These are phyloP conservation scores for Akebia trifoliata DNA, from an alignment of 164 flowering plant genomes.

Conservation along the genomic window DNA sequence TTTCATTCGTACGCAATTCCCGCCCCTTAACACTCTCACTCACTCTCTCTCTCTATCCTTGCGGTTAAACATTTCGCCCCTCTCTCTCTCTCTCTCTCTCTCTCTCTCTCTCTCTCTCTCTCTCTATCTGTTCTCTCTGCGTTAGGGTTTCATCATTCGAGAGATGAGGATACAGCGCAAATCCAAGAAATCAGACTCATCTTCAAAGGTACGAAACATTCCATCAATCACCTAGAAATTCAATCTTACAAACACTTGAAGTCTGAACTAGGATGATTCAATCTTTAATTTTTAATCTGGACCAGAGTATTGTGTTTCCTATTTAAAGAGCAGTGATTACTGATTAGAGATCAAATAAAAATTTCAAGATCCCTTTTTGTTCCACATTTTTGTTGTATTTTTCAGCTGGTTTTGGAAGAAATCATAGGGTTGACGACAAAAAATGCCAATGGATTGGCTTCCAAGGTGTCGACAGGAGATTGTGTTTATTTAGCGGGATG, in stretches of 20 bases:
- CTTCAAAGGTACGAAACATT: conserved; percentile 24
- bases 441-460: conserved; percentile 59
- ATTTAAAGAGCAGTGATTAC: background rate
- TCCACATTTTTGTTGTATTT: background rate
- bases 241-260: background rate
- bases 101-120: too few species aligned
- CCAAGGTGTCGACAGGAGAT: conserved; percentile 26
- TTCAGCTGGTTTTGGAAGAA: conserved; percentile 57
- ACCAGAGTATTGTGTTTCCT: too few species aligned
- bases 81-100: too few species aligned
- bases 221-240: background rate
- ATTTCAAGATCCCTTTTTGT: background rate
- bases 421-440: conserved; percentile 55
- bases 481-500: conserved; percentile 69
- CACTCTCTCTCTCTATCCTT: too few species aligned
- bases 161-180: conserved; percentile 26
- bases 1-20: too few species aligned
- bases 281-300: background rate
- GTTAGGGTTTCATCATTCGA: background rate
- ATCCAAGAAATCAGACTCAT: conserved; percentile 24
- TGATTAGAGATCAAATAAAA: background rate
- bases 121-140: too few species aligned
- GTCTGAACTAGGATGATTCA: background rate
- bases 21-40: too few species aligned
- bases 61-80: too few species aligned